These are phyloP conservation scores for Fabrea salina DNA, from an alignment of 169 alveolate species.

Conservation along the genomic window DNA sequence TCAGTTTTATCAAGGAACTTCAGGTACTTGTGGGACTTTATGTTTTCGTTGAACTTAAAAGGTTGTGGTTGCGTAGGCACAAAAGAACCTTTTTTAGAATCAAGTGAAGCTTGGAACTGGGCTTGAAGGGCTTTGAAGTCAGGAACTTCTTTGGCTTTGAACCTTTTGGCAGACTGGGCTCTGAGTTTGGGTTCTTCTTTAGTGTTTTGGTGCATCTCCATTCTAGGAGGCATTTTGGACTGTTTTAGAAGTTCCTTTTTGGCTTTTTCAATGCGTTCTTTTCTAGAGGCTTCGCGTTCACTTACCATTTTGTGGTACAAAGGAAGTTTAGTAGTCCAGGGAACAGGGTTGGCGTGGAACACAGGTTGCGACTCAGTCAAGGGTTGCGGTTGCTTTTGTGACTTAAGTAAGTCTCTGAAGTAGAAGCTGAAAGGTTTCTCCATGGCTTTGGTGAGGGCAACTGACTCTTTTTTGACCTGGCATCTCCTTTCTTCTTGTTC, in stretches of 20 bases:
- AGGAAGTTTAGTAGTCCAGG: slow-evolving; percentile 37
- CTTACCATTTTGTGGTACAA: slow-evolving; percentile 39
- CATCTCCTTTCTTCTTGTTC: slow-evolving; percentile 30
- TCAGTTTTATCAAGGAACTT: slow-evolving; percentile 38
- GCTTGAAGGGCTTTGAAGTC: slow-evolving; percentile 49
- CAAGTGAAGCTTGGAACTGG: slow-evolving; percentile 42
- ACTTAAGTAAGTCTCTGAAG: slow-evolving; percentile 40
- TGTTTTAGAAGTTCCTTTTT: slow-evolving; percentile 38
- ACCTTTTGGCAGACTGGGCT: slow-evolving; percentile 31
- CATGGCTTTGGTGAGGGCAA: slow-evolving; percentile 34
- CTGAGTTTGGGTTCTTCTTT: slow-evolving; percentile 26
- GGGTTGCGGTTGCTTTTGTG: slow-evolving; percentile 22
- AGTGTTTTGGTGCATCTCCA: slow-evolving; percentile 51
- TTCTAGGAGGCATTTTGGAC: slow-evolving; percentile 63
- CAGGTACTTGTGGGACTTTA: slow-evolving; percentile 34
- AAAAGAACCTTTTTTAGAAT: slow-evolving; percentile 40
- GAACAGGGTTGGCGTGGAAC: slow-evolving; percentile 64
- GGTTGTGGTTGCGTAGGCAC: slow-evolving; percentile 58
- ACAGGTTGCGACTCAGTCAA: slow-evolving; percentile 43
- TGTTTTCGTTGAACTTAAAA: slow-evolving; percentile 49
- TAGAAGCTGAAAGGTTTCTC: slow-evolving; percentile 63
- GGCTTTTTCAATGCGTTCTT: slow-evolving; percentile 43
- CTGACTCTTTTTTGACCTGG: slow-evolving; percentile 10
- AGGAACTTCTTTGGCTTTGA: slow-evolving; percentile 56
- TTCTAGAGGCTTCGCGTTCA: slow-evolving; percentile 41